A percentile compares a stretch with the other conserved stretches of the same genome.
Evolutionary conservation across 1,284 basidiomycete species (phyloP).

Genomic region (Vanrija humicola): DNA sequence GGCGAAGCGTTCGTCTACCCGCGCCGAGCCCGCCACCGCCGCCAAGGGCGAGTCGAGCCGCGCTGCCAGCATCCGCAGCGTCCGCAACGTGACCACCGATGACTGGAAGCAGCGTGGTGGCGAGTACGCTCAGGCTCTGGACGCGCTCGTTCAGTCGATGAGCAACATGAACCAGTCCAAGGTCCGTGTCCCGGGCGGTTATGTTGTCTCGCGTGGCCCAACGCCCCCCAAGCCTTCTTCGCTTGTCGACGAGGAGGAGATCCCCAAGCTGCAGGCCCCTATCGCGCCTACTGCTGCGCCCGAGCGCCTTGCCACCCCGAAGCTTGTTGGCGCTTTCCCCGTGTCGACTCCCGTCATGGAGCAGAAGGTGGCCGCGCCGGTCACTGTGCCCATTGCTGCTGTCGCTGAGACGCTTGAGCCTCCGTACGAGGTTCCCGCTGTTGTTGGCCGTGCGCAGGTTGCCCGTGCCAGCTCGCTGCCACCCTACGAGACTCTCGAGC

Average conservation of each 20-base stretch:
- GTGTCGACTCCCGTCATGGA: background rate
- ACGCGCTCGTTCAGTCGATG: constrained; percentile 9
- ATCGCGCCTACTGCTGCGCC: background rate
- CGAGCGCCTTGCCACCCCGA: constrained; percentile 5
- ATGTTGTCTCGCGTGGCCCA: background rate
- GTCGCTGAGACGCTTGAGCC: background rate
- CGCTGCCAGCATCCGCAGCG: background rate
- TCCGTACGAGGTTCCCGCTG: background rate
- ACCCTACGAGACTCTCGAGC: background rate
- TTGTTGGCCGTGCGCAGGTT: background rate
- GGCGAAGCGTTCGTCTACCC: background rate
- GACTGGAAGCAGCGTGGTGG: constrained; percentile 2
- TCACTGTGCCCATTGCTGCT: too few relatives aligned
- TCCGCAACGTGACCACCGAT: background rate
- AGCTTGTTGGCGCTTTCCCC: constrained; percentile 6
- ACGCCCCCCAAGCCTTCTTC: background rate
- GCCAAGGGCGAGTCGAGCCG: background rate
- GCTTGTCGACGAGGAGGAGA: constrained; percentile 8
- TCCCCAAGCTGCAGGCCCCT: background rate
- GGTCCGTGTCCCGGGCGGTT: constrained; percentile 9
- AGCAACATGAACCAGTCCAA: background rate
- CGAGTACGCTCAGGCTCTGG: constrained; percentile 15
- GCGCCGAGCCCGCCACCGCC: background rate
- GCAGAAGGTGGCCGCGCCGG: background rate
- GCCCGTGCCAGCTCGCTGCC: background rate